Evolutionary conservation across 2,329 filamentous ascomycete genomes (phyloP).

Genomic region (Xylaria sp.): DNA sequence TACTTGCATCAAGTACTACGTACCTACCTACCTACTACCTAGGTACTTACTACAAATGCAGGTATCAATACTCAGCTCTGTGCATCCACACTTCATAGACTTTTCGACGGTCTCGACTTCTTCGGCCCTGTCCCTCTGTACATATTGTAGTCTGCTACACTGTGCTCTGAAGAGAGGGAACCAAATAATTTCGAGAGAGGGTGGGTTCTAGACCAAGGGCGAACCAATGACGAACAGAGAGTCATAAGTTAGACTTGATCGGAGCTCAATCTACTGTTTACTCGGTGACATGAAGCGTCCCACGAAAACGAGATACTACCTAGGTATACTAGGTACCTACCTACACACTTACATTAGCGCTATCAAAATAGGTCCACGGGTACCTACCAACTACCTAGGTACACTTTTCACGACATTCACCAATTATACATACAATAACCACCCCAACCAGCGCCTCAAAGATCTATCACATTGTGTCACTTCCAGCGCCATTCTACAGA

Average conservation of each 20-base stretch:
- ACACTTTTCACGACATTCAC: constrained; percentile 1
- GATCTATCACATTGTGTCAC: neutral
- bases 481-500: neutral
- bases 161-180: constrained; percentile 5
- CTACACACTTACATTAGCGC: too few species aligned
- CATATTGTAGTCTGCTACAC: neutral
- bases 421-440: constrained; percentile 10
- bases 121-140: neutral
- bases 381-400: neutral
- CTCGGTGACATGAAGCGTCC: neutral
- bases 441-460: neutral
- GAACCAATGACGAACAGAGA: constrained; percentile 18
- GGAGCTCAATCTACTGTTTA: constrained; percentile 5
- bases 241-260: constrained; percentile 1
- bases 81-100: neutral
- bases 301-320: constrained; percentile 2
- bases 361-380: too few species aligned
- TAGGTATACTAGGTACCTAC: neutral
- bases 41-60: neutral
- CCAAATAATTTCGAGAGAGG: constrained; percentile 13
- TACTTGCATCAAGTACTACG: too few species aligned
- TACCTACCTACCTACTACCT: too few species aligned
- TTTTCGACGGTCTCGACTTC: constrained; percentile 14
- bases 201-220: neutral
- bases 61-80: too few species aligned